Evolutionary conservation across 345 rosid genomes (phyloP).

Genomic region (Alliaria petiolata): DNA sequence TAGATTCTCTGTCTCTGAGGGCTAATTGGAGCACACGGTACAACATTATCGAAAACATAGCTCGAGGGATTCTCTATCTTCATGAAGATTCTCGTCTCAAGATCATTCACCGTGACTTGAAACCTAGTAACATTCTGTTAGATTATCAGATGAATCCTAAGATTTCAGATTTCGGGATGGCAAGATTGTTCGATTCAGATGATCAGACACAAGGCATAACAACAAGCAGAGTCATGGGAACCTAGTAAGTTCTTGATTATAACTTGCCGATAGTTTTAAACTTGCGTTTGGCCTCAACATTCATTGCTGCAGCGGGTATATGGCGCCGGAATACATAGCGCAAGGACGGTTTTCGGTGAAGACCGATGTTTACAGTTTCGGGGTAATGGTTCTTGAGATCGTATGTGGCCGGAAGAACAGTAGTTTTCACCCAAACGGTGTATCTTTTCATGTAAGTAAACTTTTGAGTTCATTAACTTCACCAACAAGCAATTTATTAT

Average conservation of each 20-base stretch:
- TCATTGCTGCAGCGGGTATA: slow-evolving; percentile 27
- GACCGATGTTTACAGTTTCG: slow-evolving; percentile 45
- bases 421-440: slow-evolving; percentile 32
- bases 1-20: neutral
- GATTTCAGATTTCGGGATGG: slow-evolving; percentile 50
- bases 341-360: slow-evolving; percentile 38
- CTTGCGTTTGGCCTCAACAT: neutral
- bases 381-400: slow-evolving; percentile 42
- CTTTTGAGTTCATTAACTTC: neutral
- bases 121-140: slow-evolving; percentile 26
- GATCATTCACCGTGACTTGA: slow-evolving; percentile 22
- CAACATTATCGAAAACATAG: slow-evolving; percentile 14
- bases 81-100: slow-evolving; percentile 44
- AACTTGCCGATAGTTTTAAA: neutral
- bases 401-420: slow-evolving; percentile 36
- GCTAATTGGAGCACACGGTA: neutral
- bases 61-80: slow-evolving; percentile 21
- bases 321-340: slow-evolving; percentile 43
- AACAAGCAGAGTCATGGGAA: slow-evolving; percentile 35
- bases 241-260: neutral
- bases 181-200: slow-evolving; percentile 32
- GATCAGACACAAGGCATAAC: slow-evolving; percentile 28
- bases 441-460: slow-evolving; percentile 34
- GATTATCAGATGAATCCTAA: slow-evolving; percentile 45
- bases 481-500: neutral